Base-by-base conservation (phyloP, 1,284 basidiomycete genomes). In the Puccinia polysora region DNA sequence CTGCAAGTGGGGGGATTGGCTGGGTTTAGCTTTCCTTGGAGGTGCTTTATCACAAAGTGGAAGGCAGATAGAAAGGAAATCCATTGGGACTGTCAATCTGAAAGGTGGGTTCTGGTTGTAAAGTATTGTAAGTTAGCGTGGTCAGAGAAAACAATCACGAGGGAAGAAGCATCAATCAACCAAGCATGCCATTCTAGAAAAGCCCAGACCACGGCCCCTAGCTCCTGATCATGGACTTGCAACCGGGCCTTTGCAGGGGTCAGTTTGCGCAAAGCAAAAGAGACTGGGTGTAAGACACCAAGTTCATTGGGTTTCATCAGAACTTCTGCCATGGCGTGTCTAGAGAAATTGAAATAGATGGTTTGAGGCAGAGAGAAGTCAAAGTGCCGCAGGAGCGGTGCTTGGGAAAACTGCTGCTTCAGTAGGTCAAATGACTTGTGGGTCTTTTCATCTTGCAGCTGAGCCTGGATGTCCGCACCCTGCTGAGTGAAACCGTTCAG, bases 311-410 rank as follows among this genome's bases (percentile, higher is more conserved):
- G 38, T 36, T 75, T 73, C n/a, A 36, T 43, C 7, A 75, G 12
- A 23, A 75, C 64, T 1, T n/a, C 69, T 32, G 72, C 32, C 5
- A 73, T 5, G 5, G 74, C 62, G 47, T 60, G 75, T 7, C 63
- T 45, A 7, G 74, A 75, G 28, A 53, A 75, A 62, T 20, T 52
- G n/a, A 40, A 47, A 7, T 84, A 81, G 32, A 79, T 80, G 10
- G 80, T 81, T 0, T 38, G 58, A 14, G 32, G 4, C 20, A 5
- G 4, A 4, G 4, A 4, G 20, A 38, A 60, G 34, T n/a, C 38
- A 60, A 60, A 60, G 12, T 60, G 58, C 38, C n/a, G 4, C 28
- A 60, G 20, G 4, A 60, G 53, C 6, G 53, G 53, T 12, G 53
- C 53, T 10, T 7, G 20, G 4, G 4, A 23, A 50, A 50, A 50